Evolutionary conservation across 352 stramenopile genomes (phyloP).

Genomic region (Globisporangium perplexum): DNA sequence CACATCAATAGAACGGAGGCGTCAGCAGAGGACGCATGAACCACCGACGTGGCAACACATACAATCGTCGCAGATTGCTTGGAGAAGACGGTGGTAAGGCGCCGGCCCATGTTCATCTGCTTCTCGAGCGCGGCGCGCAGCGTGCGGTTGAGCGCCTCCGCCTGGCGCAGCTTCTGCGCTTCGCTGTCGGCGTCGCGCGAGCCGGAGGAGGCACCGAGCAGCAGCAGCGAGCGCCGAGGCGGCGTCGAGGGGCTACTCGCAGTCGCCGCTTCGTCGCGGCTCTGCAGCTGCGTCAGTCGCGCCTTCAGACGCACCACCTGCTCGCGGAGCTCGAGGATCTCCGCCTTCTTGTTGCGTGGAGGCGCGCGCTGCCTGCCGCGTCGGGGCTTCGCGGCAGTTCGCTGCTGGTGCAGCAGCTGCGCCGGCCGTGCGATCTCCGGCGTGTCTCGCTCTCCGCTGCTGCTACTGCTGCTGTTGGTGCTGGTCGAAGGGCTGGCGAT

Average conservation of each 20-base stretch:
- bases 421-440: too few relatives aligned
- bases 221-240: too few relatives aligned
- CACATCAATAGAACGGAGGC: background rate
- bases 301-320: conserved; percentile 1
- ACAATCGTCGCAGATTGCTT: too few relatives aligned
- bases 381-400: too few relatives aligned
- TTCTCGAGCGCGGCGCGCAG: conserved; percentile 29
- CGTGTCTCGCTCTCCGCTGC: too few relatives aligned
- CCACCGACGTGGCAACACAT: background rate
- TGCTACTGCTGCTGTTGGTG: too few relatives aligned
- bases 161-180: conserved; percentile 17
- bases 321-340: conserved; percentile 2
- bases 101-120: conserved; percentile 12
- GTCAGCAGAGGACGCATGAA: background rate
- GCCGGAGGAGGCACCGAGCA: too few relatives aligned
- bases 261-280: background rate
- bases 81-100: background rate
- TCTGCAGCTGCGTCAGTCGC: conserved; percentile 1
- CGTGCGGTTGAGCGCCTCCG: conserved; percentile 32
- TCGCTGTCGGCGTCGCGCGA: background rate
- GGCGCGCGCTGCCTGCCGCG: background rate
- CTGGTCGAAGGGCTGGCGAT: too few relatives aligned
- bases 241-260: too few relatives aligned
- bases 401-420: background rate
- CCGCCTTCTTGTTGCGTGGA: background rate